Evolutionary conservation across 352 stramenopile genomes (phyloP).

Genomic region (Lagenidium giganteum): DNA sequence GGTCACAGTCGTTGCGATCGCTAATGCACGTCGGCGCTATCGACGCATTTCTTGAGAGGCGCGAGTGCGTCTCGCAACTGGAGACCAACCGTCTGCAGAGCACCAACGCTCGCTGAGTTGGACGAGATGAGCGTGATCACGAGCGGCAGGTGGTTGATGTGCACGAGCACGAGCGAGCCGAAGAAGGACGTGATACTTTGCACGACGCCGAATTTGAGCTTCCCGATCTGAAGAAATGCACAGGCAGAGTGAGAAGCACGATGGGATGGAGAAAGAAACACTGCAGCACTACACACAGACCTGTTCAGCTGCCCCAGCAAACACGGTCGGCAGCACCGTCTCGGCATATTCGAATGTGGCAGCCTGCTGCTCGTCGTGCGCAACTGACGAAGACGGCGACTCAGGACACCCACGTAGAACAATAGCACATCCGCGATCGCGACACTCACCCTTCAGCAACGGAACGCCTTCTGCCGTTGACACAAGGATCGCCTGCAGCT

Average conservation of each 20-base stretch:
- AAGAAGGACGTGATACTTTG: slow-evolving; percentile 75
- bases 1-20: slow-evolving; percentile 3
- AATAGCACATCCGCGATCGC: not conserved
- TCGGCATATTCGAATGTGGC: slow-evolving; percentile 67
- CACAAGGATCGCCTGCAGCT: slow-evolving; percentile 70
- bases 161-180: slow-evolving; percentile 61
- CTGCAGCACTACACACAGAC: slow-evolving; percentile 14
- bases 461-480: slow-evolving; percentile 75
- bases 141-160: slow-evolving; percentile 72
- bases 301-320: slow-evolving; percentile 71
- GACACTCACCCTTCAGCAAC: slow-evolving; percentile 50
- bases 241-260: not conserved
- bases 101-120: slow-evolving; percentile 51
- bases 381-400: slow-evolving; percentile 30
- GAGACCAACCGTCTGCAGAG: slow-evolving; percentile 45
- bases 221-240: slow-evolving; percentile 67
- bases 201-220: slow-evolving; percentile 74
- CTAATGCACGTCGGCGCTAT: slow-evolving; percentile 68
- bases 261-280: no score
- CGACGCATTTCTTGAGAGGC: slow-evolving; percentile 67
- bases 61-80: slow-evolving; percentile 56
- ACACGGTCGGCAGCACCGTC: slow-evolving; percentile 74
- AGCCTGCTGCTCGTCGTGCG: slow-evolving; percentile 33
- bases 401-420: no score
- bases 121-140: slow-evolving; percentile 75